Base-by-base conservation (phyloP, 2,329 filamentous ascomycete genomes). In the Alternaria sp. region DNA sequence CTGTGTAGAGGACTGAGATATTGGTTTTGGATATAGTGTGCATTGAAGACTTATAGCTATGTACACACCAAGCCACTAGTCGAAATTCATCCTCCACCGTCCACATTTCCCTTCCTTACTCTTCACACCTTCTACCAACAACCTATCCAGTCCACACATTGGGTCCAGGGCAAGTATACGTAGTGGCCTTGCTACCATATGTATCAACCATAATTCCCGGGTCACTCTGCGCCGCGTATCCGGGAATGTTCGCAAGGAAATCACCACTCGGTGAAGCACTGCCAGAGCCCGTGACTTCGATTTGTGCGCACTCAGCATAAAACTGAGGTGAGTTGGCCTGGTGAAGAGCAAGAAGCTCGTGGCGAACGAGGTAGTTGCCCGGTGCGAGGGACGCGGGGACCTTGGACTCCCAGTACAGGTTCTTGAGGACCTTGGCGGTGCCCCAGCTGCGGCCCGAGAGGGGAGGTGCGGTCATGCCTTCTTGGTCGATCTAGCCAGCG, bases 301-400 rank as follows among this genome's bases (percentile, higher is more conserved):
- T 67, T 74, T 88, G 86, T 0, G 86, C 86, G 65, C 86, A 88
- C 73, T 88, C 86, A 8, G 86, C 82, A 69, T 87, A 87, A 70
- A 86, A 84, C 68, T 85, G 83, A 1, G 83, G 83, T 1, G 69
- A 67, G 61, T 86, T 85, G 32, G 83, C 81, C 74, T 87, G 85
- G 75, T 88, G 85, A 7, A 88, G 82, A 47, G 86, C 86, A 30
- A 88, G 79, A 57, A 88, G 77, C 79, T 88, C 86, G 74, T 88
- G 86, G 52, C 86, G 81, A 71, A 88, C 61, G 12, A 74, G 62
- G 51, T 74, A 74, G 57, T 73, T 73, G 9, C 71, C 71, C 0
- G 71, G 51, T 81, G 70, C 70, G 17, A 88, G 80, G 44, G 73
- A 79, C 17, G 75, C 71, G 2, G 86, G 87, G 64, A 88, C 84